Conservation (phyloP, 768 basidiomycete genomes). For the Porphyrellus cyaneotinctus region DNA sequence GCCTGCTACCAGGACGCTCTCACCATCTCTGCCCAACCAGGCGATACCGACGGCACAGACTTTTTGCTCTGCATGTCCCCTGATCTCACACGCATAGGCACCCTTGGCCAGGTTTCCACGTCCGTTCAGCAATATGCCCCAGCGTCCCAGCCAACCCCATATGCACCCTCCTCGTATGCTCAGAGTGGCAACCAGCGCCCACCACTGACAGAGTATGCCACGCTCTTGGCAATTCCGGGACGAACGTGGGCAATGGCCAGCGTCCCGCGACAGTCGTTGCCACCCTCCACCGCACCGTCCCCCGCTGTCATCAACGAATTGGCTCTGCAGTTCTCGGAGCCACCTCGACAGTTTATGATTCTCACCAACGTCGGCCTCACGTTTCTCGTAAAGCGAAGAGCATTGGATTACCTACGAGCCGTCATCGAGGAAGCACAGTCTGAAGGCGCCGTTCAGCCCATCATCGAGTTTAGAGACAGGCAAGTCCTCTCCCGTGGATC, state of each 20-base stretch:
- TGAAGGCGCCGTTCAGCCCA: constrained; percentile 71
- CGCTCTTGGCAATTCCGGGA: constrained; percentile 74
- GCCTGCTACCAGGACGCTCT: constrained; percentile 66
- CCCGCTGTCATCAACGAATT: constrained; percentile 74
- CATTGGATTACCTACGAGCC: constrained; percentile 79
- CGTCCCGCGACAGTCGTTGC: constrained; percentile 36
- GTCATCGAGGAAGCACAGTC: constrained; percentile 80
- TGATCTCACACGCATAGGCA: constrained; percentile 69
- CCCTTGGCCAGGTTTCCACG: constrained; percentile 60
- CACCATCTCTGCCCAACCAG: constrained; percentile 65
- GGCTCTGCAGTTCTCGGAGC: constrained; percentile 73
- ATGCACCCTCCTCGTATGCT: constrained; percentile 39
- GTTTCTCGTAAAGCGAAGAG: constrained; percentile 74
- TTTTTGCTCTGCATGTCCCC: constrained; percentile 72
- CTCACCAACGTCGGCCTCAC: constrained; percentile 84
- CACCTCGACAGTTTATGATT: constrained; percentile 77
- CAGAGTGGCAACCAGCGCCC: constrained; percentile 45
- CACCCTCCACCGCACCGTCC: constrained; percentile 39
- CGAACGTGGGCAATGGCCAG: constrained; percentile 80
- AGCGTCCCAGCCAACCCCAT: constrained; percentile 38
- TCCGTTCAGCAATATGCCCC: constrained; percentile 32
- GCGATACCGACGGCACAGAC: constrained; percentile 70
- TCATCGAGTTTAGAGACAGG: constrained; percentile 82
- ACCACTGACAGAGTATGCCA: constrained; percentile 73
- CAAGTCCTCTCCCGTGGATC: constrained; percentile 25